phyloP scores from a whole-genome alignment of 1,284 basidiomycete genomes.

The Cyathus olla region DNA sequence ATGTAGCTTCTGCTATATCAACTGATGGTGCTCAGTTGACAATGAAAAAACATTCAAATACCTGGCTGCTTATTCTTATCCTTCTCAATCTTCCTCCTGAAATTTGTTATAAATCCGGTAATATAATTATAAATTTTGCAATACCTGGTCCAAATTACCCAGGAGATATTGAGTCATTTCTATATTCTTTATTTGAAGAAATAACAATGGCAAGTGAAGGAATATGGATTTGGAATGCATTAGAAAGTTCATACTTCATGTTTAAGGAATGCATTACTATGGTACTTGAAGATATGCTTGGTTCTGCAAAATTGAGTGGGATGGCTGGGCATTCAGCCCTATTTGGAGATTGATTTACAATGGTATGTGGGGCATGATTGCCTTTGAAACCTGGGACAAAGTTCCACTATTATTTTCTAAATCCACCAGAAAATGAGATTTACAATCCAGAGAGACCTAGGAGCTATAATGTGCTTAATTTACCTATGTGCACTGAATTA shows the following conservation, averaged over 20 bases:
- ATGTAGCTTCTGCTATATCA: conserved; percentile 38
- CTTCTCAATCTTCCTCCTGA: conserved; percentile 33
- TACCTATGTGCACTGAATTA: conserved; percentile 26
- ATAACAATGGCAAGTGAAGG: conserved; percentile 31
- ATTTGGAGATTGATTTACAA: conserved; percentile 35
- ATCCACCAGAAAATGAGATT: conserved; percentile 17
- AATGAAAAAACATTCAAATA: conserved; percentile 42
- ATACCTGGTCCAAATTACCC: conserved; percentile 40
- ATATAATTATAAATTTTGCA: conserved; percentile 30
- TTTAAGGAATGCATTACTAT: conserved; percentile 22
- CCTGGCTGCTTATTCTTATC: conserved; percentile 33
- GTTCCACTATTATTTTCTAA: conserved; percentile 35
- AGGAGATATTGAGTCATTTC: conserved; percentile 40
- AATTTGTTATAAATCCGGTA: conserved; percentile 23
- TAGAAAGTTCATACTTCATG: conserved; percentile 33
- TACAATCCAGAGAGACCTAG: conserved; percentile 27
- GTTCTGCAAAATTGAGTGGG: conserved; percentile 42
- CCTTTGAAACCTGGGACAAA: conserved; percentile 24
- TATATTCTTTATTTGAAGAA: conserved; percentile 32
- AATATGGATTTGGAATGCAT: conserved; percentile 43
- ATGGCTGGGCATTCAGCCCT: conserved; percentile 38
- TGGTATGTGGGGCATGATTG: conserved; percentile 28
- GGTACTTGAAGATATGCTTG: conserved; percentile 41
- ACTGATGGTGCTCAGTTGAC: conserved; percentile 43
- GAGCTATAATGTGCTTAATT: conserved; percentile 20